phyloP scores from a whole-genome alignment of 2,329 filamentous ascomycete genomes.

The Paraconiothyrium sp. region DNA sequence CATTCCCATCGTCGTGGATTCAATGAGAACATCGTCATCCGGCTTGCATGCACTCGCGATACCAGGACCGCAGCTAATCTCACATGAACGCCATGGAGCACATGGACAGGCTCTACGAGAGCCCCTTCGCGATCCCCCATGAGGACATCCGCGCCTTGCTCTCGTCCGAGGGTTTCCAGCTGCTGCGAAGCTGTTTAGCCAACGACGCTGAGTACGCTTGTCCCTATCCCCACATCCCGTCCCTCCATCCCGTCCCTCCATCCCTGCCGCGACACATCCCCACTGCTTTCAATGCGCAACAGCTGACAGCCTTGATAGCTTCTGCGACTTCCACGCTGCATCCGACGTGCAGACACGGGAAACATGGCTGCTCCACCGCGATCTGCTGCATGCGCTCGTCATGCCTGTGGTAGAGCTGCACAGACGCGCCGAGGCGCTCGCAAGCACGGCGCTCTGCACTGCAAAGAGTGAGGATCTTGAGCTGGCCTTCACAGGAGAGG shows the following conservation, averaged over 20 bases:
- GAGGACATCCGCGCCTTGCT: slow-evolving; percentile 53
- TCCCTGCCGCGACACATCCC: slow-evolving; percentile 4
- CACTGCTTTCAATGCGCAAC: not conserved
- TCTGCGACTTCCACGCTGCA: slow-evolving; percentile 54
- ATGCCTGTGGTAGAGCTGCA: slow-evolving; percentile 67
- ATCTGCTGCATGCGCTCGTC: slow-evolving; percentile 67
- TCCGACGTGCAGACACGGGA: slow-evolving; percentile 45
- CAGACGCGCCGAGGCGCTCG: slow-evolving; percentile 63
- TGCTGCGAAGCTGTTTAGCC: slow-evolving; percentile 55
- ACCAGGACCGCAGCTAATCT: slow-evolving; percentile 4
- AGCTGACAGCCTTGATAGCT: slow-evolving; percentile 40
- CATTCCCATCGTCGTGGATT: slow-evolving; percentile 8
- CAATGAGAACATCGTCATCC: slow-evolving; percentile 10
- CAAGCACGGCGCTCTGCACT: slow-evolving; percentile 59
- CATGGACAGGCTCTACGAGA: slow-evolving; percentile 28
- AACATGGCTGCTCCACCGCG: slow-evolving; percentile 63
- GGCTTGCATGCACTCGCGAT: not conserved
- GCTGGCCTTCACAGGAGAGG: slow-evolving; percentile 65
- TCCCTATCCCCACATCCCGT: slow-evolving; percentile 12
- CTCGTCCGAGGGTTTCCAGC: slow-evolving; percentile 54
- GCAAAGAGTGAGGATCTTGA: slow-evolving; percentile 63
- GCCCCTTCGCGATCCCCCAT: slow-evolving; percentile 55
- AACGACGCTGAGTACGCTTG: slow-evolving; percentile 51
- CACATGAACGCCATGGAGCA: slow-evolving; percentile 19
- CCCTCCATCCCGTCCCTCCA: slow-evolving; percentile 14